phyloP scores from a whole-genome alignment of 2,329 filamentous ascomycete genomes.

The Aspergillus puulaauensis region DNA sequence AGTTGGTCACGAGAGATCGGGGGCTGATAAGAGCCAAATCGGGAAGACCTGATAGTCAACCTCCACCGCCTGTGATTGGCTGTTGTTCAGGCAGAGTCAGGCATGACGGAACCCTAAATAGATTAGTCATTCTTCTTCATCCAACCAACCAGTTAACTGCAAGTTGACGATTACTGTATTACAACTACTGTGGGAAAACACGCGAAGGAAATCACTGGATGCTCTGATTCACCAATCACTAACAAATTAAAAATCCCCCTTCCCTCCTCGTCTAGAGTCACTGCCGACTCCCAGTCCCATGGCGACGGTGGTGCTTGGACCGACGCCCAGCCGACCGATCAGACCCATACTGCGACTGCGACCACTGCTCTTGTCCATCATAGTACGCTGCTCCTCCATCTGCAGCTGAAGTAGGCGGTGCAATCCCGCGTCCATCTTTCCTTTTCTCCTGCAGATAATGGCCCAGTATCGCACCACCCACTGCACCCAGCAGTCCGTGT shows the following conservation, averaged over 20 bases:
- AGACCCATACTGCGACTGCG: conserved; percentile 15
- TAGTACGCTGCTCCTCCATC: too few species aligned
- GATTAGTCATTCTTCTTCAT: neutral
- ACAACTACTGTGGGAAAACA: neutral
- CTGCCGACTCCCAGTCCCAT: conserved; percentile 11
- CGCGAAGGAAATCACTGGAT: neutral
- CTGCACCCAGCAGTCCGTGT: conserved; percentile 58
- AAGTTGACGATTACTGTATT: too few species aligned
- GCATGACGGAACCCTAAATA: neutral
- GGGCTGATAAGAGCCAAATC: conserved; percentile 2
- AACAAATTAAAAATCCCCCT: too few species aligned
- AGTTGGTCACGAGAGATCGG: conserved; percentile 11
- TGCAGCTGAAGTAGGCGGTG: too few species aligned
- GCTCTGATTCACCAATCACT: too few species aligned
- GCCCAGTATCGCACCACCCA: conserved; percentile 58
- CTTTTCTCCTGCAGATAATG: conserved; percentile 54
- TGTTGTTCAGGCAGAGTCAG: neutral
- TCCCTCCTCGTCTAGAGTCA: too few species aligned
- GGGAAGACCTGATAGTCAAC: neutral
- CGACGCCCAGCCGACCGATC: conserved; percentile 17
- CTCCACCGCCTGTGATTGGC: neutral
- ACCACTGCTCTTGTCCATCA: conserved; percentile 42
- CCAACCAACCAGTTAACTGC: neutral
- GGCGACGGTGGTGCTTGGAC: conserved; percentile 22
- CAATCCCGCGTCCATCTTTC: too few species aligned